Conservation (phyloP, 2,329 filamentous ascomycete genomes). For the Ophiostoma ips region DNA sequence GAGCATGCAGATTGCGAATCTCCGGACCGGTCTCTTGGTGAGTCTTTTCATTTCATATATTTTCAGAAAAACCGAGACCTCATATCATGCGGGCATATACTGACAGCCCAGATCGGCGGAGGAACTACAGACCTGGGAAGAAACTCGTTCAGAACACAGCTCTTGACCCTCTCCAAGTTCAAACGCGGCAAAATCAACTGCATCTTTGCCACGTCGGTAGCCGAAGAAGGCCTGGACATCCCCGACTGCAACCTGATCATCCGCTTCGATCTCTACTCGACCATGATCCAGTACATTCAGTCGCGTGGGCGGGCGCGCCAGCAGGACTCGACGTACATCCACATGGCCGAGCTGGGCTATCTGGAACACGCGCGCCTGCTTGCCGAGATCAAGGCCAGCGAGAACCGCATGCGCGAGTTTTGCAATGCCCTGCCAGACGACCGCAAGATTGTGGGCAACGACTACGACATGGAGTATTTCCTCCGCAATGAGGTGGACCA, state of each 20-base stretch:
- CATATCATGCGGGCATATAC: not conserved
- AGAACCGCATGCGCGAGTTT: slow-evolving; percentile 56
- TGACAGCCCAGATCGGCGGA: too few species aligned
- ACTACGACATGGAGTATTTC: slow-evolving; percentile 41
- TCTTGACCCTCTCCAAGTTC: slow-evolving; percentile 55
- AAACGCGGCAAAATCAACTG: slow-evolving; percentile 45
- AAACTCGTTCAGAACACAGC: slow-evolving; percentile 43
- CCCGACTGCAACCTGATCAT: slow-evolving; percentile 54
- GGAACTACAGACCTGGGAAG: slow-evolving; percentile 9
- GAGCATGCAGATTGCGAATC: slow-evolving; percentile 39
- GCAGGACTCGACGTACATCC: slow-evolving; percentile 62
- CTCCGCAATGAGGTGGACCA: slow-evolving; percentile 35
- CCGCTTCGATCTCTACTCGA: slow-evolving; percentile 75
- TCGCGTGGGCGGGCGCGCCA: slow-evolving; percentile 79
- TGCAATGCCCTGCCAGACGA: slow-evolving; percentile 63
- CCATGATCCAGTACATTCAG: slow-evolving; percentile 90
- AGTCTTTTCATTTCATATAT: too few species aligned
- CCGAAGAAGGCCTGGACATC: slow-evolving; percentile 54
- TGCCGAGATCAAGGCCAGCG: slow-evolving; percentile 44
- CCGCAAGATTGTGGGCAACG: slow-evolving; percentile 49
- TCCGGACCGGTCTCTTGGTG: slow-evolving; percentile 44
- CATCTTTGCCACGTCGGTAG: slow-evolving; percentile 52
- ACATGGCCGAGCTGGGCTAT: slow-evolving; percentile 68
- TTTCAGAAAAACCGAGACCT: slow-evolving; percentile 26
- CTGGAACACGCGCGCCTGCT: slow-evolving; percentile 41